Conservation (phyloP, 2,329 filamentous ascomycete species). For the Clarireedia monteithiana region DNA sequence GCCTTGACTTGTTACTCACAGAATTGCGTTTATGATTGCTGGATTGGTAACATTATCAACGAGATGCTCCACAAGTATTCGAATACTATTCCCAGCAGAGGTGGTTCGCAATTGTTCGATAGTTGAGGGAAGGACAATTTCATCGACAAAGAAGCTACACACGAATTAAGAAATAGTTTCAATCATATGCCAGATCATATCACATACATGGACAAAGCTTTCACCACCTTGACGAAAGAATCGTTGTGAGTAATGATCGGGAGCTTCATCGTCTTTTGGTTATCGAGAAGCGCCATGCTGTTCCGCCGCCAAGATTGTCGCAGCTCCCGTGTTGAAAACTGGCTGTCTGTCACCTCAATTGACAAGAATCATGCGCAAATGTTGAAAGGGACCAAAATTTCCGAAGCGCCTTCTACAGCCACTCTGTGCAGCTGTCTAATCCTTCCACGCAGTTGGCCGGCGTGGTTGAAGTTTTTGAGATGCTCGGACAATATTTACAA, state of each 20-base stretch:
- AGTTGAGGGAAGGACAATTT: slow-evolving; percentile 55
- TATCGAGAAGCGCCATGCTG: background rate
- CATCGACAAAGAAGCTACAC: slow-evolving; percentile 52
- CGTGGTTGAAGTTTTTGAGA: no score
- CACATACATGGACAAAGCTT: slow-evolving; percentile 54
- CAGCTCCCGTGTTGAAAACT: no score
- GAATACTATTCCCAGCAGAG: slow-evolving; percentile 50
- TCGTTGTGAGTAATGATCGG: slow-evolving; percentile 53
- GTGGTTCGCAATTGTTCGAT: slow-evolving; percentile 69
- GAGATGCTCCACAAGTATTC: slow-evolving; percentile 55
- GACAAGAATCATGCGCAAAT: no score
- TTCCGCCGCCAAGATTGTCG: no score
- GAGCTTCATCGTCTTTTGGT: slow-evolving; percentile 28
- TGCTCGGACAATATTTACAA: background rate
- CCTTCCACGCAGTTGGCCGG: no score
- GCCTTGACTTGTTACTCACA: slow-evolving; percentile 44
- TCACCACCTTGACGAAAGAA: slow-evolving; percentile 54
- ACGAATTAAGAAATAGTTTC: background rate
- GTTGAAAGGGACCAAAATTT: no score
- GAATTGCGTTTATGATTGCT: slow-evolving; percentile 62
- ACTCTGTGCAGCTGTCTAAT: no score
- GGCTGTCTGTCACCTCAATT: no score
- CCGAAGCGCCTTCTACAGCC: no score
- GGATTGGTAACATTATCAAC: slow-evolving; percentile 56
- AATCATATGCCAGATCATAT: slow-evolving; percentile 15